phyloP scores from a whole-genome alignment of 1,139 yeast genomes.

The Pneumocystis oryctolagi region DNA sequence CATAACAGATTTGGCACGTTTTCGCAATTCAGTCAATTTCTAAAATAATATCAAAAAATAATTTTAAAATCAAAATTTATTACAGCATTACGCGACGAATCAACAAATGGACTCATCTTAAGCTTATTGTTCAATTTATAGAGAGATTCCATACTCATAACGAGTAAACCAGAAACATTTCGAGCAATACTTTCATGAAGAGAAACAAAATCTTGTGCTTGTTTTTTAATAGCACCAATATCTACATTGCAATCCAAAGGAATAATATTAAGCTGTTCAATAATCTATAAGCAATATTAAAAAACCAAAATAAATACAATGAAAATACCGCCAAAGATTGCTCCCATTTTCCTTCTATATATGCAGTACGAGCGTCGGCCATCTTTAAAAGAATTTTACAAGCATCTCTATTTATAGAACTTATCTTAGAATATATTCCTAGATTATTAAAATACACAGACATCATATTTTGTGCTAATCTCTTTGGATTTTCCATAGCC shows the following conservation, averaged over 20 bases:
- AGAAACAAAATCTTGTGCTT: slow-evolving; percentile 43
- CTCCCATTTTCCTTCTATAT: slow-evolving; percentile 45
- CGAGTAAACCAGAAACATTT: slow-evolving; percentile 63
- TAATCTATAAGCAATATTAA: slow-evolving; percentile 12
- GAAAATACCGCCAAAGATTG: slow-evolving; percentile 32
- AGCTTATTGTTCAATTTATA: slow-evolving; percentile 43
- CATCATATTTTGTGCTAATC: slow-evolving; percentile 29
- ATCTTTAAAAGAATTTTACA: slow-evolving; percentile 51
- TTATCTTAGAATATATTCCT: slow-evolving; percentile 20
- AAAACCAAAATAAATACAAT: background rate
- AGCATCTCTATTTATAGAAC: slow-evolving; percentile 31
- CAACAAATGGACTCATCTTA: slow-evolving; percentile 34
- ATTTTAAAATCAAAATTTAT: background rate
- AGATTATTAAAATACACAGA: slow-evolving; percentile 24
- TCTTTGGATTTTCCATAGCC: slow-evolving; percentile 28
- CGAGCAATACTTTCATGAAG: slow-evolving; percentile 60
- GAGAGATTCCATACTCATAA: slow-evolving; percentile 70
- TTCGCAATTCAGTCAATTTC: slow-evolving; percentile 39
- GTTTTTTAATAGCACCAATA: slow-evolving; percentile 36
- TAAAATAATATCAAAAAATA: background rate
- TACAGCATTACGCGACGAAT: slow-evolving; percentile 13
- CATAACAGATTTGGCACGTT: slow-evolving; percentile 74
- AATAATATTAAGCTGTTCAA: slow-evolving; percentile 48
- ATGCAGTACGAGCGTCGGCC: slow-evolving; percentile 51
- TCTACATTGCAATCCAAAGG: slow-evolving; percentile 34